Evolutionary conservation across 495 filamentous ascomycete species (phyloP), one percentile per base, ranked within the genome.

Genomic region (Penicillium mononematosum): DNA sequence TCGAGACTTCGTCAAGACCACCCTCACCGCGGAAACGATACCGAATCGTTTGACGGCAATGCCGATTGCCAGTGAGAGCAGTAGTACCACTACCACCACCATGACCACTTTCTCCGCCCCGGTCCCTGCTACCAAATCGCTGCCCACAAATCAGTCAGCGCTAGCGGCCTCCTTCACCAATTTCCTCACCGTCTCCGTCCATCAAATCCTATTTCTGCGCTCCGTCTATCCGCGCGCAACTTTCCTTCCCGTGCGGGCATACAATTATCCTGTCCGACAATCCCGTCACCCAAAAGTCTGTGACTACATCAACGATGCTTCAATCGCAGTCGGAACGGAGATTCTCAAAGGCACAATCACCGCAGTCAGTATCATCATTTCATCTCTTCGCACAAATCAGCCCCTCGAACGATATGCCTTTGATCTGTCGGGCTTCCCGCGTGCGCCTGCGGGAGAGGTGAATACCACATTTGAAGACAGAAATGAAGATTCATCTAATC

Each of bases 161-260:
- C 66, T 79, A 65, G 74, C 76, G 53, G 75, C 76, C 49, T 76
- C 76, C 36, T 79, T 79, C 63, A 79, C 76, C 61, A 78, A 84
- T 69, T 97, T 98, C 77, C 86, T 98, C 45, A 90, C 84, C 54
- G 86, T 94, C 42, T 86, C 89, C 60, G 89, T 93, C 67, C 94
- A 98, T 78, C 94, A 93, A 63, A 90, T 98, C 67, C 85, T 98
- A 59, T 95, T 90, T 75, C 84, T 92, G 59, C 88, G 94, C 56
- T 70, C 72, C 58, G 84, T 98, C 69, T 98, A 98, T 70, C 92
- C 93, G 0, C 72, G 76, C 50, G 70, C 81, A 24, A 89, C 91
- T 45, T 98, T 98, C 75, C 80, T 95, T 55, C 82, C 85, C 36
- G 85, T 88, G 19, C 85, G 87, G 58, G 90, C 88, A 43, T 97